Percentiles rank a stretch among this genome's conserved stretches.
Conservation (phyloP, 2,329 filamentous ascomycete genomes). For the Aureobasidium sp. region DNA sequence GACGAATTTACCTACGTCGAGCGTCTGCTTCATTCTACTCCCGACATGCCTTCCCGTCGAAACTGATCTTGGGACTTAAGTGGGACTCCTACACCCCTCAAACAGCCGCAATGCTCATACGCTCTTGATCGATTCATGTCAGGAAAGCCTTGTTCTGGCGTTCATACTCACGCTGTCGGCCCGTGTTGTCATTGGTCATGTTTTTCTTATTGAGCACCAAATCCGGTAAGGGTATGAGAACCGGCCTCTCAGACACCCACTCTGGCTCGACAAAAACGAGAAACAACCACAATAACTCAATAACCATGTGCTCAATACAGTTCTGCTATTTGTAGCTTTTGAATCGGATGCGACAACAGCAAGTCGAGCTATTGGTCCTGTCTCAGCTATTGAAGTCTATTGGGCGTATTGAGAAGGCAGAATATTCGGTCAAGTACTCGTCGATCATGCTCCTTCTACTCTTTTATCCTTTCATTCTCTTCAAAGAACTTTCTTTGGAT, state of each 20-base stretch:
- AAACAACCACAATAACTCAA: background rate
- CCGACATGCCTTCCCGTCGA: too few relatives aligned
- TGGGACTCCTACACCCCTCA: too few relatives aligned
- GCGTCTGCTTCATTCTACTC: too few relatives aligned
- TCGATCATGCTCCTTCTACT: background rate
- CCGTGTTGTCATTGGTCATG: background rate
- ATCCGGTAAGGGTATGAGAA: conserved; percentile 11
- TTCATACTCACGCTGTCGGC: background rate
- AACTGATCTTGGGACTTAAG: too few relatives aligned
- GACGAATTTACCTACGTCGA: too few relatives aligned
- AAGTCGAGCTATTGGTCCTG: background rate
- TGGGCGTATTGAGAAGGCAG: background rate
- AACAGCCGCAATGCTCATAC: too few relatives aligned
- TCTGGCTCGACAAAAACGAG: background rate
- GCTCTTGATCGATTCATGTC: too few relatives aligned
- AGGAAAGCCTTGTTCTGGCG: too few relatives aligned
- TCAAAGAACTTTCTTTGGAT: background rate
- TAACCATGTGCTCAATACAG: background rate
- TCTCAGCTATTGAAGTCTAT: conserved; percentile 8
- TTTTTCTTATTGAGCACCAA: conserved; percentile 18
- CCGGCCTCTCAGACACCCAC: background rate
- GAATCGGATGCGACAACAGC: background rate
- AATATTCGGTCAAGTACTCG: background rate
- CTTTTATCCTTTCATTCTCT: background rate
- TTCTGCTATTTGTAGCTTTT: background rate